phyloP scores from a whole-genome alignment of 2,329 filamentous ascomycete species.

The Exophiala spinifera region DNA sequence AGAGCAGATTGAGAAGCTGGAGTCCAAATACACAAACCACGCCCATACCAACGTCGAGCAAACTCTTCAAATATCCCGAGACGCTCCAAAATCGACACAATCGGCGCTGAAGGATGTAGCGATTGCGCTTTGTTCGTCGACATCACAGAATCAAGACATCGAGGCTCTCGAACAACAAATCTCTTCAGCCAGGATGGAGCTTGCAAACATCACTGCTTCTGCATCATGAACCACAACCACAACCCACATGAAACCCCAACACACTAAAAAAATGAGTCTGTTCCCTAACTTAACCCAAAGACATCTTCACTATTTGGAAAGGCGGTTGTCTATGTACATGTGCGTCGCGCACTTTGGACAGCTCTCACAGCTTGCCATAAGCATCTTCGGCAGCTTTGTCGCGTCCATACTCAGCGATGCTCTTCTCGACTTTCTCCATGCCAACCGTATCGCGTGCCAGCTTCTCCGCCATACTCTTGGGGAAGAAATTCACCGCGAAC shows the following conservation, averaged over 20 bases:
- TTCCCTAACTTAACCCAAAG: too few relatives aligned
- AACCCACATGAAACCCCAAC: too few relatives aligned
- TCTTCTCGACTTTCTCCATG: constrained; percentile 1
- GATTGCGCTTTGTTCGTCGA: not conserved
- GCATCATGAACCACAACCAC: too few relatives aligned
- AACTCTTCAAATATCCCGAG: not conserved
- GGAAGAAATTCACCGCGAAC: constrained; percentile 4
- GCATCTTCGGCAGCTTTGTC: not conserved
- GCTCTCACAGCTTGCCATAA: not conserved
- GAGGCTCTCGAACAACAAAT: not conserved
- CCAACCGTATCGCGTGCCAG: not conserved
- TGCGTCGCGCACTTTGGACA: too few relatives aligned
- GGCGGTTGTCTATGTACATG: too few relatives aligned
- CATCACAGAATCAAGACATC: not conserved
- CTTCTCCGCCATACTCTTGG: not conserved
- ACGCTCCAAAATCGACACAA: not conserved
- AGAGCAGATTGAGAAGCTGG: not conserved
- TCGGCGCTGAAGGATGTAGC: not conserved
- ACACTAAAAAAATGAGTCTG: too few relatives aligned
- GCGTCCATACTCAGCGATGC: not conserved
- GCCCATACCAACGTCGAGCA: not conserved
- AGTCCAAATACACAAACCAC: not conserved
- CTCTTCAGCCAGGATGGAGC: not conserved
- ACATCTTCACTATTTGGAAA: too few relatives aligned
- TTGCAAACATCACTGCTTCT: not conserved